Conservation (phyloP, 2,329 filamentous ascomycete species). For the Exophiala bonariae region DNA sequence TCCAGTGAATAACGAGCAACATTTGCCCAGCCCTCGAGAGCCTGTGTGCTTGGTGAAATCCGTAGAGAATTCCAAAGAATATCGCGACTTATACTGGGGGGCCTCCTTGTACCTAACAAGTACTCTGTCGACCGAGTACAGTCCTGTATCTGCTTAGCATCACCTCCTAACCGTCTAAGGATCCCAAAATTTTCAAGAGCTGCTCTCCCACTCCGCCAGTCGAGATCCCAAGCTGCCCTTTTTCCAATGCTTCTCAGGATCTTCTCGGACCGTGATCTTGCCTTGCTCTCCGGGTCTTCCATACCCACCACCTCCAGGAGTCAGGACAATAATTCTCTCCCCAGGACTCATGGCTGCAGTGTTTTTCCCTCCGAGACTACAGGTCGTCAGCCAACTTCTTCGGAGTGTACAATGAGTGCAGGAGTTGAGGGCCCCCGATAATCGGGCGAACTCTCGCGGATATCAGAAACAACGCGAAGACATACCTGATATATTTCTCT, state of each 20-base stretch:
- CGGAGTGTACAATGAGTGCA: too few relatives aligned
- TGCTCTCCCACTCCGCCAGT: conserved; percentile 52
- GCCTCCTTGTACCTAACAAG: too few relatives aligned
- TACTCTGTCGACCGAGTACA: too few relatives aligned
- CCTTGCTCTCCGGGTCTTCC: conserved; percentile 55
- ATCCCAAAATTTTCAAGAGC: conserved; percentile 39
- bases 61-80: too few relatives aligned
- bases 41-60: too few relatives aligned
- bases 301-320: conserved; percentile 52
- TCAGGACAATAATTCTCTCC: conserved; percentile 58
- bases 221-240: conserved; percentile 57
- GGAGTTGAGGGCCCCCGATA: too few relatives aligned
- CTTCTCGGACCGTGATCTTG: conserved; percentile 48
- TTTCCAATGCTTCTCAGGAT: conserved; percentile 62
- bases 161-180: too few relatives aligned
- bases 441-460: too few relatives aligned
- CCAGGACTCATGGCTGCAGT: conserved; percentile 60
- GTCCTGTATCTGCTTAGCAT: not conserved
- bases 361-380: conserved; percentile 61
- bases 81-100: too few relatives aligned
- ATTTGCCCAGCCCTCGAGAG: too few relatives aligned
- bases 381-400: not conserved
- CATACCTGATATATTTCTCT: conserved; percentile 50
- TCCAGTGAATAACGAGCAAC: too few relatives aligned
- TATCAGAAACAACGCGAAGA: too few relatives aligned